Conservation (phyloP, 306 rosid genomes). For the Hippophae rhamnoides region DNA sequence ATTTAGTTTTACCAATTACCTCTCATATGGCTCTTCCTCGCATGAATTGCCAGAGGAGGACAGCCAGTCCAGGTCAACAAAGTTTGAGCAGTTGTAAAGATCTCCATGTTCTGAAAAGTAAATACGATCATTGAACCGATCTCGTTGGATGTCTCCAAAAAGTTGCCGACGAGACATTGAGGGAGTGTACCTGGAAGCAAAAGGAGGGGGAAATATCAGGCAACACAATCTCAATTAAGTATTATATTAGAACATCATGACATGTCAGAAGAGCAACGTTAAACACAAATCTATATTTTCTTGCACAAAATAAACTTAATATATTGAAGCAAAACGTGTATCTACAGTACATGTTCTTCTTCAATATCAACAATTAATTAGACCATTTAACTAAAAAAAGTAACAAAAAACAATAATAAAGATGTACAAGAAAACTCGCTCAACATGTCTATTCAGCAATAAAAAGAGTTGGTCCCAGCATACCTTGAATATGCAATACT, state of each 20-base stretch:
- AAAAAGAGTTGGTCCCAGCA: background rate
- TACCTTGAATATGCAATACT: conserved; percentile 64
- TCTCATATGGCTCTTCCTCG: conserved; percentile 72
- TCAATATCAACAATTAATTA: no score
- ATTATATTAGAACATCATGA: no score
- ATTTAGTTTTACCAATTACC: conserved; percentile 27
- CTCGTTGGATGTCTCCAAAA: conserved; percentile 59
- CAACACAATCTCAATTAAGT: background rate
- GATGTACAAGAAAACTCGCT: no score
- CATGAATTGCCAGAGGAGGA: conserved; percentile 90
- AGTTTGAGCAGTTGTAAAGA: conserved; percentile 74
- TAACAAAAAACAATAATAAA: no score
- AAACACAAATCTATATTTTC: no score
- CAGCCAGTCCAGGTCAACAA: conserved; percentile 89
- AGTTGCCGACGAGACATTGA: conserved; percentile 60
- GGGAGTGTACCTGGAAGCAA: conserved; percentile 56
- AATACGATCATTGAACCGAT: conserved; percentile 41
- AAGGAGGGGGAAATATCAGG: conserved; percentile 8
- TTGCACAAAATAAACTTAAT: no score
- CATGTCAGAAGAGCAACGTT: no score
- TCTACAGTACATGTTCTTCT: no score
- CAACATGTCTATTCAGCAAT: no score
- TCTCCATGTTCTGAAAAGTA: conserved; percentile 55
- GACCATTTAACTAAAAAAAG: no score
- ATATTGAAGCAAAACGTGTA: no score